These are phyloP conservation scores for Pavlovales sp. DNA, from an alignment of 208 protist species.

Conservation along the genomic window DNA sequence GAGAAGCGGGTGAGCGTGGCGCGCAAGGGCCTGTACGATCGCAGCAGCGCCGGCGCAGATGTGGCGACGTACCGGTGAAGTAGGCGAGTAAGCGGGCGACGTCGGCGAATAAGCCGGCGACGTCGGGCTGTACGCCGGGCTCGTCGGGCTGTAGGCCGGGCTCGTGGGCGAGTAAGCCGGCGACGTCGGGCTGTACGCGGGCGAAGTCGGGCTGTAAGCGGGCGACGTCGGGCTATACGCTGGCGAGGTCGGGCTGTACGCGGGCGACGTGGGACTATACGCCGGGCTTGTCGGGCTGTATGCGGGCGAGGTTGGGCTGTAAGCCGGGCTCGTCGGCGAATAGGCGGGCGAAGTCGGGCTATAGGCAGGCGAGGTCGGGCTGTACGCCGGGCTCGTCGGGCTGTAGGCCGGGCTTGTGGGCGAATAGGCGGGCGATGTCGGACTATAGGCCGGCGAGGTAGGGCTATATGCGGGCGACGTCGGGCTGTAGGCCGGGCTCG, in stretches of 20 bases:
- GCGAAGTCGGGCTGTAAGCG: slow-evolving; percentile 61
- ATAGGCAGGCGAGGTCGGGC: slow-evolving; percentile 59
- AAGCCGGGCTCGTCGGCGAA: slow-evolving; percentile 66
- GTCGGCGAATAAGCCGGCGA: slow-evolving; percentile 68
- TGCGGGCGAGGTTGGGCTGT: slow-evolving; percentile 66
- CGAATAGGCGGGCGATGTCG: slow-evolving; percentile 59
- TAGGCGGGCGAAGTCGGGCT: slow-evolving; percentile 64
- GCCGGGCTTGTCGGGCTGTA: slow-evolving; percentile 69
- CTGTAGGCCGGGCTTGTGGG: slow-evolving; percentile 58
- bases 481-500: slow-evolving; percentile 65
- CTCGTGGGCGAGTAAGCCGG: slow-evolving; percentile 67
- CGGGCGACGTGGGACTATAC: slow-evolving; percentile 67
- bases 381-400: slow-evolving; percentile 57
- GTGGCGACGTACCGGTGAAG: no score
- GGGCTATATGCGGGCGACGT: slow-evolving; percentile 63
- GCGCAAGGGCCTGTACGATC: no score
- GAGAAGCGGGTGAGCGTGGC: no score
- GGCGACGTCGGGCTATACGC: slow-evolving; percentile 66
- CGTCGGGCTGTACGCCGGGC: slow-evolving; percentile 66
- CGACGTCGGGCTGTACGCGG: slow-evolving; percentile 50
- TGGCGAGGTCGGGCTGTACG: slow-evolving; percentile 70
- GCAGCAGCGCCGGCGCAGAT: no score
- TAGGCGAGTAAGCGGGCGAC: slow-evolving; percentile 67
- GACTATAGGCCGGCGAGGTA: slow-evolving; percentile 59
- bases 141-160: slow-evolving; percentile 67